Conservation (phyloP, 495 filamentous ascomycete species). For the Cercophora sp. region DNA sequence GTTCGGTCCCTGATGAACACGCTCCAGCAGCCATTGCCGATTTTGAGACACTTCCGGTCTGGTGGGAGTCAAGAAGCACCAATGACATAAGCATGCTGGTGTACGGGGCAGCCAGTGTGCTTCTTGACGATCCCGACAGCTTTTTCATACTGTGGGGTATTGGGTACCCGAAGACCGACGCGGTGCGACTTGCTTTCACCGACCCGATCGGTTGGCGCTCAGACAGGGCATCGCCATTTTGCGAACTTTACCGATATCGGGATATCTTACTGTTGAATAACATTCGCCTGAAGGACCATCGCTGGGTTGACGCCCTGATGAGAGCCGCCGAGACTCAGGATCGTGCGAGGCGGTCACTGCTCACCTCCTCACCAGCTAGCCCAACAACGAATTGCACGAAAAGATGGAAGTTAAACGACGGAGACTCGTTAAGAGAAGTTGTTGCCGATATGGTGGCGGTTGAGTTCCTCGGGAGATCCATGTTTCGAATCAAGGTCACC, state of each 20-base stretch:
- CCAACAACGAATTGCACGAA: too few species aligned
- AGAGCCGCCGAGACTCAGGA: too few species aligned
- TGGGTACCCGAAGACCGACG: neutral
- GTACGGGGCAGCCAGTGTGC: neutral
- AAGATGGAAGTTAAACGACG: too few species aligned
- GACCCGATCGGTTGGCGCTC: neutral
- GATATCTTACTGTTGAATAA: neutral
- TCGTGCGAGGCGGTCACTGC: too few species aligned
- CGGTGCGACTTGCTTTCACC: neutral
- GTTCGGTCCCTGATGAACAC: neutral
- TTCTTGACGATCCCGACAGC: neutral
- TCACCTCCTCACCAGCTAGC: too few species aligned
- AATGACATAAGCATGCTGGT: neutral
- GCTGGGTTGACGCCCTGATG: neutral
- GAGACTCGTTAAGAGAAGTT: too few species aligned
- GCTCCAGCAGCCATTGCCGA: neutral
- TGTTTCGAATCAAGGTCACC: too few species aligned
- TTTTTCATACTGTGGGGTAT: neutral
- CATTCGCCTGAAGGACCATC: neutral
- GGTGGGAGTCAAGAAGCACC: neutral
- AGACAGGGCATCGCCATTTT: neutral
- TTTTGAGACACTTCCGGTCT: neutral
- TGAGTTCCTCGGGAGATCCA: too few species aligned
- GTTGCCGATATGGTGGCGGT: too few species aligned
- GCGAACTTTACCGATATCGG: neutral